Base-by-base conservation (phyloP, 2,329 filamentous ascomycete genomes). In the Aureobasidium pullulans region DNA sequence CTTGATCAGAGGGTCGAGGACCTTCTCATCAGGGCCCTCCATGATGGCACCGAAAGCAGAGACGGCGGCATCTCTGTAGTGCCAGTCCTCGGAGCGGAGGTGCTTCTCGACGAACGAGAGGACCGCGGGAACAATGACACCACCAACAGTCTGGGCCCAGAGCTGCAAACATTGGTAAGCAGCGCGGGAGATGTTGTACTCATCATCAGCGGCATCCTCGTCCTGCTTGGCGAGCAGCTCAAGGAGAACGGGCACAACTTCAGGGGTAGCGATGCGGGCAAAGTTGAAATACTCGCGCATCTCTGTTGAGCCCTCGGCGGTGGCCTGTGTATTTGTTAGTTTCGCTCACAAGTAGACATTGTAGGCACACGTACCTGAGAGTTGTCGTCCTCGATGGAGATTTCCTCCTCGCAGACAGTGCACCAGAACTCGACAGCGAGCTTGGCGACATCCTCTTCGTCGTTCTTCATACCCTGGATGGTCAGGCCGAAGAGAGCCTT, bases 371-470 rank as follows among this genome's bases (percentile, higher is more conserved):
- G 66, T 77, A 88, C 85, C 75, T 89, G 85, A 65, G 85, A 82
- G 73, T 99, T 99, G 75, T 99, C 94, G 70, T 99, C 94, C 71
- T 99, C 94, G 69, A 99, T 97, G 64, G 88, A 88, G 68, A 96
- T 93, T 75, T 99, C 94, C 77, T 99, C 94, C 74, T 99, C 94
- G 75, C 94, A 99, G 50, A 99, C 94, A n/a, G 94, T 96, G 80
- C 93, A 97, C 94, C 94, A 99, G 79, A 99, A 99, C 73, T 99
- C 94, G 66, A 99, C 91, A 39, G 94, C 94, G 60, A 99, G 82
- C 82, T 99, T 99, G 63, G 94, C 89, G 57, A 99, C 94, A 72
- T 99, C 94, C 75, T 99, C 94, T 68, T 99, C 94, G 7, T 92
- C 87, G 68, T 86, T 95, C 84, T 96, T 96, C 94, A 99, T 99